Evolutionary conservation across 1,284 basidiomycete genomes (phyloP).

Genomic region (Moesziomyces sp.): DNA sequence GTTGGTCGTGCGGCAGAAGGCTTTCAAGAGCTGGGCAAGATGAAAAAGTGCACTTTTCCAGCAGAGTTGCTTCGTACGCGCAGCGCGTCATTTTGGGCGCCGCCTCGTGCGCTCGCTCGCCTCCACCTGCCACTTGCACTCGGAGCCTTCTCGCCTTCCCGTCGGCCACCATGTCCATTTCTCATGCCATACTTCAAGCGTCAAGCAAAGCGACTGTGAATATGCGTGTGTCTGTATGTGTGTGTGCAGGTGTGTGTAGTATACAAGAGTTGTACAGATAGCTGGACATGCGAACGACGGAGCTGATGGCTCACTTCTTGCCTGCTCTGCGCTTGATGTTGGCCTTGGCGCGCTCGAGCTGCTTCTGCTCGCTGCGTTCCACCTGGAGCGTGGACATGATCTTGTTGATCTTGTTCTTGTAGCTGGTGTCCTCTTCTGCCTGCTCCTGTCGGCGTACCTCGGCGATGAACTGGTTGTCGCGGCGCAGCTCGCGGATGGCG

Average conservation of each 20-base stretch:
- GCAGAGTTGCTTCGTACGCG: too few relatives aligned
- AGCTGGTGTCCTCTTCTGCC: conserved; percentile 81
- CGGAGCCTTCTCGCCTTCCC: conserved; percentile 3
- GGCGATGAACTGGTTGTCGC: conserved; percentile 93
- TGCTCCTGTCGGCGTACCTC: conserved; percentile 78
- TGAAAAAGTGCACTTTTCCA: too few relatives aligned
- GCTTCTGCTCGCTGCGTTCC: conserved; percentile 95
- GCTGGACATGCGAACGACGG: conserved; percentile 4
- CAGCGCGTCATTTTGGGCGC: too few relatives aligned
- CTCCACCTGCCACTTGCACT: background rate
- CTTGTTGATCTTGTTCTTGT: conserved; percentile 71
- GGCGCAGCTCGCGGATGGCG: conserved; percentile 93
- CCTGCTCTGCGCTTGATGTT: conserved; percentile 68
- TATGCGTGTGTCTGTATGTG: background rate
- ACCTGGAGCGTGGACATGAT: conserved; percentile 84
- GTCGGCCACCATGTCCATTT: background rate
- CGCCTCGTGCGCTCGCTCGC: too few relatives aligned
- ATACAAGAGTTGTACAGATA: conserved; percentile 6
- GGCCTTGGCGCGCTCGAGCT: conserved; percentile 75
- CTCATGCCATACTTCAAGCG: too few relatives aligned
- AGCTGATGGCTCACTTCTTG: conserved; percentile 25
- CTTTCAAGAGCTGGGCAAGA: too few relatives aligned
- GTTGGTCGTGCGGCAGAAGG: too few relatives aligned
- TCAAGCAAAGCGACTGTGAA: background rate
- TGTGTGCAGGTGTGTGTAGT: background rate